Evolutionary conservation across 805 yeast species (phyloP).

Genomic region (Saturnispora saitoi): DNA sequence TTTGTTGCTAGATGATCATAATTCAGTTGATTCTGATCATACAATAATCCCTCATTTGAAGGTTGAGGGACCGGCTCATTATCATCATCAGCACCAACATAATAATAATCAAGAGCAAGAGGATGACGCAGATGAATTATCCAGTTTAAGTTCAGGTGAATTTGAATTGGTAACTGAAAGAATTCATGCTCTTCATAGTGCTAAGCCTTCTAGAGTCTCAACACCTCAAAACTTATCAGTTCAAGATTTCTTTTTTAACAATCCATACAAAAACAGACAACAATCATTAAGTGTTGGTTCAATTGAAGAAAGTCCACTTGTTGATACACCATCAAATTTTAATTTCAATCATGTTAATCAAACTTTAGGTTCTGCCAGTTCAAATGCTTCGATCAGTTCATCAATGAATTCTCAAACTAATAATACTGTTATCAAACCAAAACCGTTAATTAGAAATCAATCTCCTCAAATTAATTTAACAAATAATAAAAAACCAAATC

Average conservation of each 20-base stretch:
- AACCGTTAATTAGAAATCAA: conserved; percentile 12
- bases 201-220: not conserved
- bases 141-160: conserved; percentile 5
- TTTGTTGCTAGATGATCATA: not conserved
- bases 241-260: conserved; percentile 44
- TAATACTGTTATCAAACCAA: conserved; percentile 22
- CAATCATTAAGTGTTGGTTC: conserved; percentile 13
- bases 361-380: conserved; percentile 2
- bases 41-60: not conserved
- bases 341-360: not conserved
- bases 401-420: not conserved
- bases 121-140: conserved; percentile 14
- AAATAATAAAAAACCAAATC: conserved; percentile 4
- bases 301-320: conserved; percentile 5
- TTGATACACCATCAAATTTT: not conserved
- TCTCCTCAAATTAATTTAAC: conserved; percentile 8
- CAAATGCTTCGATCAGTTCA: not conserved
- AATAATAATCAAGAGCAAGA: not conserved
- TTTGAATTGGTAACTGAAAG: conserved; percentile 1
- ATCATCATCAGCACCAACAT: too few relatives aligned
- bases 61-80: not conserved
- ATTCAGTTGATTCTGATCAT: not conserved
- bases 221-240: conserved; percentile 32
- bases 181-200: conserved; percentile 3
- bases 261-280: conserved; percentile 19